phyloP scores from a whole-genome alignment of 345 rosid species.

The Nasturtium officinale region DNA sequence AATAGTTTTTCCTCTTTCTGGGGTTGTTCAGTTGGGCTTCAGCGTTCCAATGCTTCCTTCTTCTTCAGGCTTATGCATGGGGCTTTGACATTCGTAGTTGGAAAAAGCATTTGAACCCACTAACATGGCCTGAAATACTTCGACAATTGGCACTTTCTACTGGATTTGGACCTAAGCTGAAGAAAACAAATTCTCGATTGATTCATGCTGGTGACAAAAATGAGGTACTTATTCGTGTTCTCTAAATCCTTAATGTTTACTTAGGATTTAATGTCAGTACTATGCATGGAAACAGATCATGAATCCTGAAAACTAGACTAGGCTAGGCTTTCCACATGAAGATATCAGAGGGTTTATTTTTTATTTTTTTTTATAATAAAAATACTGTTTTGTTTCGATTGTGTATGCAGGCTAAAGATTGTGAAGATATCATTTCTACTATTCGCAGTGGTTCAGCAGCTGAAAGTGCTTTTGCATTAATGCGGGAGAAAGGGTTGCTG shows the following conservation, averaged over 20 bases:
- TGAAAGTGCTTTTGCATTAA: slow-evolving; percentile 81
- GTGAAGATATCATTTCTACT: slow-evolving; percentile 72
- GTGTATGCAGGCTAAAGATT: slow-evolving; percentile 71
- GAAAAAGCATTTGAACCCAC: slow-evolving; percentile 81
- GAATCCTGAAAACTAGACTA: slow-evolving; percentile 12
- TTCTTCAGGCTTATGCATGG: slow-evolving; percentile 89
- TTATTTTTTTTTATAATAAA: not conserved
- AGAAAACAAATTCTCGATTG: slow-evolving; percentile 55
- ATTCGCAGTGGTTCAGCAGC: slow-evolving; percentile 98
- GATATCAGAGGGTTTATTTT: not conserved
- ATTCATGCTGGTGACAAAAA: slow-evolving; percentile 53
- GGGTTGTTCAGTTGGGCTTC: slow-evolving; percentile 26
- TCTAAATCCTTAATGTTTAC: not conserved
- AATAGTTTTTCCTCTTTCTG: not conserved
- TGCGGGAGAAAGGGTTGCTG: slow-evolving; percentile 94
- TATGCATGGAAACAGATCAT: slow-evolving; percentile 9
- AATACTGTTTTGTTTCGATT: slow-evolving; percentile 23
- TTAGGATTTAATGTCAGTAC: slow-evolving; percentile 12
- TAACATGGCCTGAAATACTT: slow-evolving; percentile 96
- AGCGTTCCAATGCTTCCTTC: slow-evolving; percentile 12
- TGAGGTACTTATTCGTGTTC: slow-evolving; percentile 55
- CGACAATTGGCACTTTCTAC: slow-evolving; percentile 88
- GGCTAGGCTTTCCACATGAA: slow-evolving; percentile 28
- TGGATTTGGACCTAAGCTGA: slow-evolving; percentile 89
- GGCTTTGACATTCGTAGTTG: slow-evolving; percentile 96